Evolutionary conservation across 305 asterid genomes (phyloP).

Genomic region (Solanum hybrid): DNA sequence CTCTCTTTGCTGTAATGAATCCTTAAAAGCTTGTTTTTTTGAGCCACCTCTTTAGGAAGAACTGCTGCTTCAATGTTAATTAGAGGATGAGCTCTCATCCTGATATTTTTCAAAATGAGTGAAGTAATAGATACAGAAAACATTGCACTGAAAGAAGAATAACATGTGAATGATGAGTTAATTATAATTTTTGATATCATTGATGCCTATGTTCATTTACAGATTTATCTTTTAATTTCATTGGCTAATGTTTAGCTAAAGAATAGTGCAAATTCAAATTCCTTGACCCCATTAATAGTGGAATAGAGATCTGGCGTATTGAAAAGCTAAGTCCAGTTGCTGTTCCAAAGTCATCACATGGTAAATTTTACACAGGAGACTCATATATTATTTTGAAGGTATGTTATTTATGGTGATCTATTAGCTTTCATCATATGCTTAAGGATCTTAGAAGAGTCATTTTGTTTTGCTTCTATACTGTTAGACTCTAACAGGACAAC

Average conservation of each 20-base stretch:
- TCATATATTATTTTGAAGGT: constrained; percentile 90
- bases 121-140: neutral
- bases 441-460: neutral
- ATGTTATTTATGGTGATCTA: constrained; percentile 3
- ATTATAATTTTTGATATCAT: neutral
- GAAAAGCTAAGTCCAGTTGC: constrained; percentile 67
- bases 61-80: neutral
- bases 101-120: neutral
- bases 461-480: neutral
- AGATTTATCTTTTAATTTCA: neutral
- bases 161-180: neutral
- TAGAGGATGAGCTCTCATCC: neutral
- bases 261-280: constrained; percentile 7
- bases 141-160: neutral
- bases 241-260: constrained; percentile 4
- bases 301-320: constrained; percentile 91
- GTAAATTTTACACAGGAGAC: constrained; percentile 84
- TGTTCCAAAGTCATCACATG: constrained; percentile 54
- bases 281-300: constrained; percentile 62
- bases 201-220: constrained; percentile 1
- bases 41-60: neutral
- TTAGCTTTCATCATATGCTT: neutral
- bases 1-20: constrained; percentile 4
- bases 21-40: neutral
- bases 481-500: neutral